phyloP scores from a whole-genome alignment of 805 yeast species.

The Hanseniaspora nectarophila region DNA sequence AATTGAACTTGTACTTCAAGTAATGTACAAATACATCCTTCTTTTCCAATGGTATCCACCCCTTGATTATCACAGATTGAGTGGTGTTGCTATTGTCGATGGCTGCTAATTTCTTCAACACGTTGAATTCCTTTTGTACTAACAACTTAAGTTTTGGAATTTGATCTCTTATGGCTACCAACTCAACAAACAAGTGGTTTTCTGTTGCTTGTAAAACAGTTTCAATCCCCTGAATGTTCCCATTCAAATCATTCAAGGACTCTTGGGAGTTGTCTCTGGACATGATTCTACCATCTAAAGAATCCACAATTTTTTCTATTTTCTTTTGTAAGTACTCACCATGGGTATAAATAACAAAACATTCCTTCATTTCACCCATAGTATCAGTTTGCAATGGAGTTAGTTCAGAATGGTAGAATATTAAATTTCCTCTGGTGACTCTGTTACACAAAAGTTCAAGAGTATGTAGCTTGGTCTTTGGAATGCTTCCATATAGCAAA shows the following conservation, averaged over 20 bases:
- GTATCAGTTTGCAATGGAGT: not conserved
- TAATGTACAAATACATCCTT: conserved; percentile 52
- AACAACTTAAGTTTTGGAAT: conserved; percentile 61
- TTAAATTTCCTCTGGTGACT: conserved; percentile 82
- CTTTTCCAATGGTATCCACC: conserved; percentile 87
- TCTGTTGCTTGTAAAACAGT: conserved; percentile 55
- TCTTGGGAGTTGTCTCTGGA: conserved; percentile 27
- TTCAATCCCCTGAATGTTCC: conserved; percentile 42
- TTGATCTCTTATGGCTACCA: conserved; percentile 64
- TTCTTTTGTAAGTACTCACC: conserved; percentile 64
- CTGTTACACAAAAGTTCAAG: conserved; percentile 85
- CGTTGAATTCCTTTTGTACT: conserved; percentile 47
- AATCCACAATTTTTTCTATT: conserved; percentile 73
- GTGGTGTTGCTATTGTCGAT: conserved; percentile 36
- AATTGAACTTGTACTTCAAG: conserved; percentile 34
- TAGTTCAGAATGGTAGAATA: conserved; percentile 57
- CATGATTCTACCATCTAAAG: conserved; percentile 72
- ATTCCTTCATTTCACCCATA: conserved; percentile 50
- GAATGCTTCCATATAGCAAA: conserved; percentile 62
- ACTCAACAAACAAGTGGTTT: conserved; percentile 61
- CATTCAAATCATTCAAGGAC: conserved; percentile 32
- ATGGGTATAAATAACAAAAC: conserved; percentile 83
- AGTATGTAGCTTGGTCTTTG: conserved; percentile 53
- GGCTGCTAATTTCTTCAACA: conserved; percentile 54
- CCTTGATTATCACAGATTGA: conserved; percentile 74